Base-by-base conservation (phyloP, 768 basidiomycete genomes). In the Lactarius hatsudake region DNA sequence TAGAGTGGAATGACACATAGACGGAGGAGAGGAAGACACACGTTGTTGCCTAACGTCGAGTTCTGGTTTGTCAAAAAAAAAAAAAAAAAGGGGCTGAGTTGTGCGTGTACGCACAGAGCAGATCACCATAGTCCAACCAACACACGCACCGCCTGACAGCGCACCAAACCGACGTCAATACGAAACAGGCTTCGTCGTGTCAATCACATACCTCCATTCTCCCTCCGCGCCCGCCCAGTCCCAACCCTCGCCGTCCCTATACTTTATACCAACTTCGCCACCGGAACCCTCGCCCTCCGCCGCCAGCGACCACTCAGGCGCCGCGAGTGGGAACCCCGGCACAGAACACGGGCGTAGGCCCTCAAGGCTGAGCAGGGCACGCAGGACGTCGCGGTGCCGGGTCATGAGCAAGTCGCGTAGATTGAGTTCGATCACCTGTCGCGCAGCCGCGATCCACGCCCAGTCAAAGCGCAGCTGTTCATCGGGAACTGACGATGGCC, bases 191-290 rank as follows among this genome's bases (percentile, higher is more conserved):
- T 5, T 54, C 59, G 17, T 42, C 28, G 12, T 34, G 18, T 26
- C 17, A 17, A 12, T 2, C 4, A 75, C 82, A 71, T 70, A 84
- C 84, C 79, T 79, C 84, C 85, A 87, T 59, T 79, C 75, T 20
- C 85, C 85, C 53, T 78, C 73, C 2, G 81, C 83, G 9, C 83
- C 85, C 1, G 84, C 86, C 85, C 86, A 87, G 71, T 86, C 85
- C 84, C 83, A 85, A 5, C 84, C 84, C 6, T 76, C 74, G 57
- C 75, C 76, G 4, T 68, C 67, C 76, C 20, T 51, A 26, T 43
- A 45, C 28, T 17, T 53, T 4, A 1, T 53, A n/a, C 36, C 53
- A 6, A 6, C 56, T 36, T 54, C 61, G 3, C 54, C 32, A 12
- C 54, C 34, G 6, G 34, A 13, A 3, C n/a, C 28, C 2, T 15